These are phyloP conservation scores for Ogataea philodendri DNA, from an alignment of 805 yeast genomes.

Conservation along the genomic window DNA sequence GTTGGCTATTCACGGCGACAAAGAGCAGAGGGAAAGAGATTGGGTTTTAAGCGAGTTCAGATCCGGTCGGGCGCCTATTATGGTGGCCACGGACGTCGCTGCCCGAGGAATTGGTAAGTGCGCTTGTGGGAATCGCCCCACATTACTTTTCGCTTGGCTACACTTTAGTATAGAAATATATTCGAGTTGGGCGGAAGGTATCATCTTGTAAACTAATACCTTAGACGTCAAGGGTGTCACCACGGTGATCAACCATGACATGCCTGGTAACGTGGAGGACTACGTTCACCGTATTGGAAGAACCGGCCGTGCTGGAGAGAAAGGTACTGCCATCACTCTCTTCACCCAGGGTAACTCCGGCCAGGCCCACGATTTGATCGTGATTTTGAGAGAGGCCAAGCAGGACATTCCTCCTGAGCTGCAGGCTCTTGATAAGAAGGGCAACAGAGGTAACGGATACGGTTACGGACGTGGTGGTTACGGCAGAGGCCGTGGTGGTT, in stretches of 20 bases:
- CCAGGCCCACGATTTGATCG: constrained; percentile 86
- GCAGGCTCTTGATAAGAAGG: constrained; percentile 70
- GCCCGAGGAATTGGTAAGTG: constrained; percentile 99
- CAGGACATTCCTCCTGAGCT: constrained; percentile 84
- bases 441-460: constrained; percentile 58
- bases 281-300: constrained; percentile 98
- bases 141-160: constrained; percentile 13
- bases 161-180: constrained; percentile 12
- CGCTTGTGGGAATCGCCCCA: constrained; percentile 13
- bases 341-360: constrained; percentile 86
- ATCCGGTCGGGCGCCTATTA: constrained; percentile 87
- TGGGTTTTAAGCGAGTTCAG: constrained; percentile 96
- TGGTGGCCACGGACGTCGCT: constrained; percentile 99
- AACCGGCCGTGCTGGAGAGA: constrained; percentile 98
- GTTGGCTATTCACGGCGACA: constrained; percentile 97
- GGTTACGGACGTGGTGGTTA: constrained; percentile 57
- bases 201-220: constrained; percentile 20
- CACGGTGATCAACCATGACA: constrained; percentile 89
- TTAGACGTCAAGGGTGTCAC: constrained; percentile 97
- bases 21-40: constrained; percentile 96
- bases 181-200: constrained; percentile 9
- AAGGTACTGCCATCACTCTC: constrained; percentile 92
- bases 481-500: constrained; percentile 48
- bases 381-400: constrained; percentile 92
- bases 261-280: constrained; percentile 98